Conservation (phyloP, 1,284 basidiomycete genomes). For the Cryptococcus amylolentus region DNA sequence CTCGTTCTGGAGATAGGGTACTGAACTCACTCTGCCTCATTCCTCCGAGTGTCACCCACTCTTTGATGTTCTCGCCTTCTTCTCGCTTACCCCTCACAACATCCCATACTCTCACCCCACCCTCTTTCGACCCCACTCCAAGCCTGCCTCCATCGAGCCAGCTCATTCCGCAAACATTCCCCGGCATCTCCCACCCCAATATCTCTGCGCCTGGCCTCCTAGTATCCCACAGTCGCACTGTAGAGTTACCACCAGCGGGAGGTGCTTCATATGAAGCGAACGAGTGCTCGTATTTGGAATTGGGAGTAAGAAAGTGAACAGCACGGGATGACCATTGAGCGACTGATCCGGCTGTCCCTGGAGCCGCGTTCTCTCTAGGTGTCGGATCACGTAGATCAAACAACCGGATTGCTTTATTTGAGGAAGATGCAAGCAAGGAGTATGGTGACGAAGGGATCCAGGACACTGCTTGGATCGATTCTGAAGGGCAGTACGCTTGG, state of each 20-base stretch:
- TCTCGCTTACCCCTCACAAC: slow-evolving; percentile 26
- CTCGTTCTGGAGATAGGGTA: not conserved
- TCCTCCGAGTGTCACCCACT: slow-evolving; percentile 35
- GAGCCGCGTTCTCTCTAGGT: slow-evolving; percentile 3
- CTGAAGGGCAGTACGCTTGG: slow-evolving; percentile 45
- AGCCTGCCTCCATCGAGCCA: slow-evolving; percentile 33
- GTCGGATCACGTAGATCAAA: slow-evolving; percentile 39
- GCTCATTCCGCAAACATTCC: slow-evolving; percentile 25
- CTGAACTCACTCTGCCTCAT: slow-evolving; percentile 34
- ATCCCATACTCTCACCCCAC: slow-evolving; percentile 43
- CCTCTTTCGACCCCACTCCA: slow-evolving; percentile 42
- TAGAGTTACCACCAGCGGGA: slow-evolving; percentile 16
- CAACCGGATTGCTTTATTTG: slow-evolving; percentile 37
- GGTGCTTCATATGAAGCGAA: slow-evolving; percentile 42
- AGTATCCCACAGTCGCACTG: slow-evolving; percentile 45
- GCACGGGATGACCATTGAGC: slow-evolving; percentile 38
- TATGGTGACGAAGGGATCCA: slow-evolving; percentile 24
- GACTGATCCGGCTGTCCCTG: slow-evolving; percentile 12
- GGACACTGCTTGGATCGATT: slow-evolving; percentile 40
- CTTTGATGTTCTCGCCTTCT: slow-evolving; percentile 20
- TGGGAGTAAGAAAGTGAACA: slow-evolving; percentile 33
- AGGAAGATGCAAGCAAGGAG: slow-evolving; percentile 36
- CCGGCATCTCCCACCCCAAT: slow-evolving; percentile 30
- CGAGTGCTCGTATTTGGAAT: slow-evolving; percentile 21
- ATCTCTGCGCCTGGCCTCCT: slow-evolving; percentile 34